Evolutionary conservation across 192 early-diverging fungal genomes (phyloP).

Genomic region (Rhizoclosmatium sp.): DNA sequence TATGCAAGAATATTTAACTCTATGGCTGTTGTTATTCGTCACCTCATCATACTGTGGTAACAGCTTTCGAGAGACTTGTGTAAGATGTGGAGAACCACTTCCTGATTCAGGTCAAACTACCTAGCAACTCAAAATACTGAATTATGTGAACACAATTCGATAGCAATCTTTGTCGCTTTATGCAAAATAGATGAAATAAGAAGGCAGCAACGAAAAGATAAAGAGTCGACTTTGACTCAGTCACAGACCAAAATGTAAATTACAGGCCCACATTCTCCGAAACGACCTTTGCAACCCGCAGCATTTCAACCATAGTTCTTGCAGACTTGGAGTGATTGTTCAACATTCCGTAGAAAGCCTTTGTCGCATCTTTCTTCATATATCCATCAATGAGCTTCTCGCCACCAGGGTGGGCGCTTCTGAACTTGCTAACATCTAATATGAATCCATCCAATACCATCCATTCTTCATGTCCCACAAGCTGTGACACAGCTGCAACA

Average conservation of each 20-base stretch:
- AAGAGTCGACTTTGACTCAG: neutral
- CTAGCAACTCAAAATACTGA: neutral
- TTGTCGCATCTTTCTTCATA: slow-evolving; percentile 41
- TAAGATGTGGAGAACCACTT: no score
- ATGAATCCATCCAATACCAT: slow-evolving; percentile 50
- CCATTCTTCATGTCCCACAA: slow-evolving; percentile 40
- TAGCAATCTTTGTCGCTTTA: neutral
- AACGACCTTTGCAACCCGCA: slow-evolving; percentile 49
- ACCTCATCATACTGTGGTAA: no score
- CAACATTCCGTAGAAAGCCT: slow-evolving; percentile 45
- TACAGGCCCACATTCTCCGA: neutral
- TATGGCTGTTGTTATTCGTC: no score
- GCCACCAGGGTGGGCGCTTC: slow-evolving; percentile 48
- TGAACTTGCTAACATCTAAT: slow-evolving; percentile 48
- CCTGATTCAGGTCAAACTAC: no score
- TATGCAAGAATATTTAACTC: no score
- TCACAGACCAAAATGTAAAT: neutral
- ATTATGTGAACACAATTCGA: neutral
- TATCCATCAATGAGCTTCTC: slow-evolving; percentile 35
- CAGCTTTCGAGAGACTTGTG: no score
- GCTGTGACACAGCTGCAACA: slow-evolving; percentile 58
- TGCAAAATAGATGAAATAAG: neutral
- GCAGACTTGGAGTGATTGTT: slow-evolving; percentile 51
- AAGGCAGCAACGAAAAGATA: neutral
- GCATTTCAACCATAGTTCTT: slow-evolving; percentile 35